Percentiles rank a stretch among this genome's conserved stretches.
phyloP scores from a whole-genome alignment of 2,329 filamentous ascomycete genomes.

The Alternaria sp. region DNA sequence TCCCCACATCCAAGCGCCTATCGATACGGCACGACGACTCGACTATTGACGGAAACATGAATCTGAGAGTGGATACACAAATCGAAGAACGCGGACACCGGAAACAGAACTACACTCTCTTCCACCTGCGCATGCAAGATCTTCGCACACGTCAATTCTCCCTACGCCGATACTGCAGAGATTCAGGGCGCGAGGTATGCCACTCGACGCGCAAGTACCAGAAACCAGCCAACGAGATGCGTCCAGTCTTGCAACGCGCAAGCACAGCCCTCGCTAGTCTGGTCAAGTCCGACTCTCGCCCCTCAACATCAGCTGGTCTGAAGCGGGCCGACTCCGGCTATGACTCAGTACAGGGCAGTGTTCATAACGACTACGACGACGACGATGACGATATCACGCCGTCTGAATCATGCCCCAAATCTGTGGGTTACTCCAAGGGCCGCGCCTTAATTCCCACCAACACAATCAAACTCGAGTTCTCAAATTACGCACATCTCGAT shows the following conservation, averaged over 20 bases:
- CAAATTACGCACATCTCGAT: conserved; percentile 94
- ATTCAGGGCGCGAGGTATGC: conserved; percentile 92
- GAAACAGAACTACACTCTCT: conserved; percentile 76
- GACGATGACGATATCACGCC: conserved; percentile 20
- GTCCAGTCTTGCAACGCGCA: conserved; percentile 65
- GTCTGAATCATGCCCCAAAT: conserved; percentile 42
- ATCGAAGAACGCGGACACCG: conserved; percentile 65
- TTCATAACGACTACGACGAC: conserved; percentile 33
- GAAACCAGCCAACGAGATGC: conserved; percentile 61
- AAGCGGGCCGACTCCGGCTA: conserved; percentile 68
- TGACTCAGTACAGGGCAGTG: conserved; percentile 54
- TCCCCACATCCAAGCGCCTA: conserved; percentile 83
- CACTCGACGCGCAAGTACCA: conserved; percentile 77
- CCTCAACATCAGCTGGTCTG: conserved; percentile 54
- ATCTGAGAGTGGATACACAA: conserved; percentile 85
- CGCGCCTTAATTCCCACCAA: conserved; percentile 68
- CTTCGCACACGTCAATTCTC: conserved; percentile 87
- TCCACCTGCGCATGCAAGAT: conserved; percentile 95
- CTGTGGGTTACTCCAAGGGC: conserved; percentile 51
- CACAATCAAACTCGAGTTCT: conserved; percentile 89
- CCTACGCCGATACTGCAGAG: conserved; percentile 86
- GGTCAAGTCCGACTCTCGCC: conserved; percentile 63
- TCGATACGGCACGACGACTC: conserved; percentile 90
- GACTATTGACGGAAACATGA: conserved; percentile 94
- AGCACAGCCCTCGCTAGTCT: conserved; percentile 67